A percentile compares a stretch with the other conserved stretches of the same genome.
These are phyloP conservation scores for Forsythia viridissima DNA, from an alignment of 257 asterid species.

Conservation along the genomic window DNA sequence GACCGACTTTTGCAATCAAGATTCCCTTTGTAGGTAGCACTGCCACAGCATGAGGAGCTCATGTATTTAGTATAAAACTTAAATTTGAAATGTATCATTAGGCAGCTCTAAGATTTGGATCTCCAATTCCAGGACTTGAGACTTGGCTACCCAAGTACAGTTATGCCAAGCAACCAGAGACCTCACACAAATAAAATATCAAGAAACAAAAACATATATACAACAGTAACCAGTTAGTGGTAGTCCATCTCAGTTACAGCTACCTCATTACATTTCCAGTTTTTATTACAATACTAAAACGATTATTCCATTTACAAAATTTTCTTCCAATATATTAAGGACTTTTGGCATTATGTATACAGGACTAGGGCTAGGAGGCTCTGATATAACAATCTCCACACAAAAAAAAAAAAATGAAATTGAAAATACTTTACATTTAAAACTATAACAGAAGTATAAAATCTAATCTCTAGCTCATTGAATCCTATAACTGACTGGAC, in stretches of 20 bases:
- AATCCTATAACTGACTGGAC: not conserved
- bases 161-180: not conserved
- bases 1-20: slow-evolving; percentile 6
- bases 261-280: not conserved
- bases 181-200: not conserved
- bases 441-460: not conserved
- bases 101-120: not conserved
- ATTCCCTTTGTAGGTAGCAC: slow-evolving; percentile 3
- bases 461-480: not conserved
- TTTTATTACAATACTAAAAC: not conserved
- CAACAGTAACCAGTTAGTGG: not conserved
- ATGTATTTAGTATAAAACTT: not conserved
- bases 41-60: not conserved
- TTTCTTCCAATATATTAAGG: not conserved
- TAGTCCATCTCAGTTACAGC: not conserved
- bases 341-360: not conserved
- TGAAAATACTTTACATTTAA: not conserved
- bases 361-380: not conserved
- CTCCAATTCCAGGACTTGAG: not conserved
- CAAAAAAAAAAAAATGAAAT: not conserved
- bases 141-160: not conserved
- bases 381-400: not conserved
- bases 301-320: not conserved
- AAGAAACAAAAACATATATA: not conserved
- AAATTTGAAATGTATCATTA: not conserved